Evolutionary conservation across 2,329 filamentous ascomycete genomes (phyloP), one percentile per base, ranked within the genome.

Genomic region (Hypoxylon sp.): DNA sequence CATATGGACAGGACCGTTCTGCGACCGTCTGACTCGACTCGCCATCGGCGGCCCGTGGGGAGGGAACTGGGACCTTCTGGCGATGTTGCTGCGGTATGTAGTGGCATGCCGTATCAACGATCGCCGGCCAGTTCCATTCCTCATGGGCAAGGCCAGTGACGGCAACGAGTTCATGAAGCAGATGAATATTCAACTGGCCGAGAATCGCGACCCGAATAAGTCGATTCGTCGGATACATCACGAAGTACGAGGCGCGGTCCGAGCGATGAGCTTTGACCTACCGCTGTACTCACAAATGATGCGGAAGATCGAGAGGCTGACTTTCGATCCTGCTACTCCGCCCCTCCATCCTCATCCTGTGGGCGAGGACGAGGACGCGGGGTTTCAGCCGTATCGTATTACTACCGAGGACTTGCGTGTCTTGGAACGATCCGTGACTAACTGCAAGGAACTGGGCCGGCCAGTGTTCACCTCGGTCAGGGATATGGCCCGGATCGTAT

Each of bases 51-150:
- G 54, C 6, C 62, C 54, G 1, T 65, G 47, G 37, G 48, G 47
- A 10, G 19, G 19, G 11, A 47, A 60, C 19, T 11, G 31, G n/a
- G 56, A 52, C 7, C 37, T 47, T 10, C 37, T 65, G 55, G 48
- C 46, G n/a, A 2, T 60, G 24, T 65, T 60, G 13, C 10, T 65
- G 24, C 62, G 53, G 15, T 65, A 58, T 32, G 37, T 48, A 6
- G 62, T 32, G 21, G 62, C 62, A 2, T 65, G 46, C 24, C 55
- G 54, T 24, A 46, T 65, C 6, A 53, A 65, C 29, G 54, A 65
- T 35, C 62, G 47, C 24, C 32, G 55, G 19, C 3, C n/a, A 2
- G 39, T 63, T 7, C 60, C 60, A 3, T 48, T 63, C 13, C 1
- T 35, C 27, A 8, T 24, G 11, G 24, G 1, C 7, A 15, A n/a